Conservation (phyloP, 2,329 filamentous ascomycete genomes). For the Dactylella cylindrospora region DNA sequence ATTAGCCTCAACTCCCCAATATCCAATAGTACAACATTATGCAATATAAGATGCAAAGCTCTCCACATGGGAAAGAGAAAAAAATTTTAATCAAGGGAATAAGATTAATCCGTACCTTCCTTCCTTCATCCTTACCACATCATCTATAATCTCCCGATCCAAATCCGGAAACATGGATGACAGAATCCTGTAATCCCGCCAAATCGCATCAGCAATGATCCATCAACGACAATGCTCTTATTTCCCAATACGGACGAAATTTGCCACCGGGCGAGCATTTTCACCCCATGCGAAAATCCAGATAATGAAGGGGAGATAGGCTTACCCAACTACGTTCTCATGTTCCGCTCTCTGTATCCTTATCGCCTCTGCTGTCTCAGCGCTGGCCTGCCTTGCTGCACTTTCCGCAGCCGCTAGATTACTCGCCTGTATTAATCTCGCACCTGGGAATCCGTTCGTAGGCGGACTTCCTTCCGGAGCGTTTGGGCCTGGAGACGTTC, state of each 20-base stretch:
- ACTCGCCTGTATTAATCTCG: constrained; percentile 52
- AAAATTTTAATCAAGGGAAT: too few relatives aligned
- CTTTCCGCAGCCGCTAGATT: constrained; percentile 75
- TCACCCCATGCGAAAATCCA: background rate
- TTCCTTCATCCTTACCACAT: constrained; percentile 94
- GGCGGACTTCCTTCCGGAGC: constrained; percentile 45
- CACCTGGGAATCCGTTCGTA: constrained; percentile 51
- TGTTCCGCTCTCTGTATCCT: constrained; percentile 82
- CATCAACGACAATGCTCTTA: constrained; percentile 50
- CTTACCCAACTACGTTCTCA: constrained; percentile 77
- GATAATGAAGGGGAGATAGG: constrained; percentile 17
- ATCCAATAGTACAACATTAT: constrained; percentile 8
- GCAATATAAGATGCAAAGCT: background rate
- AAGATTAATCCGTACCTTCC: constrained; percentile 66
- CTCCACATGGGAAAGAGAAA: background rate
- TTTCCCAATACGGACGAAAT: constrained; percentile 24
- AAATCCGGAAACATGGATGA: constrained; percentile 96
- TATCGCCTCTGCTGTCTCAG: constrained; percentile 83
- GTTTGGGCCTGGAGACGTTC: constrained; percentile 56
- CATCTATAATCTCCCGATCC: constrained; percentile 90
- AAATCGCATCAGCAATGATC: background rate
- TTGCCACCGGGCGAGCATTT: too few relatives aligned
- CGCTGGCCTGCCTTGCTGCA: constrained; percentile 84
- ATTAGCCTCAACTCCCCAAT: constrained; percentile 25
- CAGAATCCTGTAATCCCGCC: constrained; percentile 61